Conservation (phyloP, 2,329 filamentous ascomycete species). For the Cadophora sp. region DNA sequence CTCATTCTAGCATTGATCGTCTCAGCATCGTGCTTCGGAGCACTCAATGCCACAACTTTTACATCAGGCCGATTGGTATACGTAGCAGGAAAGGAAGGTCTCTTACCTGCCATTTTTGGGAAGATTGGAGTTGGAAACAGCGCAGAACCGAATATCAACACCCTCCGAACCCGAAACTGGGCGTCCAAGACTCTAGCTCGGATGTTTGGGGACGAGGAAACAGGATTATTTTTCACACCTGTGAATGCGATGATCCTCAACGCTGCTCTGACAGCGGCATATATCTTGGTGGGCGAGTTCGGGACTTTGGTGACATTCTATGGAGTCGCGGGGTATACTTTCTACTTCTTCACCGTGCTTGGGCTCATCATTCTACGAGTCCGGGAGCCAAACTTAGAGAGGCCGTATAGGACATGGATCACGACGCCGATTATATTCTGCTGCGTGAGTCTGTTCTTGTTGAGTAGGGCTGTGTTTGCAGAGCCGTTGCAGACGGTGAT, state of each 20-base stretch:
- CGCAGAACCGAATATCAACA: slow-evolving; percentile 50
- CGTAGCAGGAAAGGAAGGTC: slow-evolving; percentile 93
- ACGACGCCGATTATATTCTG: slow-evolving; percentile 97
- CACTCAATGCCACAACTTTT: slow-evolving; percentile 93
- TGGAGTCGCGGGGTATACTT: slow-evolving; percentile 94
- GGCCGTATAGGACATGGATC: slow-evolving; percentile 97
- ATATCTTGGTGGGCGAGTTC: slow-evolving; percentile 89
- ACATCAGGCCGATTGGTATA: slow-evolving; percentile 93
- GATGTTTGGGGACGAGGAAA: slow-evolving; percentile 77
- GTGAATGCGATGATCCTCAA: slow-evolving; percentile 91
- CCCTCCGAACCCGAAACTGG: slow-evolving; percentile 60
- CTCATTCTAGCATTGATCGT: slow-evolving; percentile 89
- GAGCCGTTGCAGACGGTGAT: slow-evolving; percentile 89
- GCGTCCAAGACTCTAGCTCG: slow-evolving; percentile 63
- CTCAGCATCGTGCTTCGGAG: slow-evolving; percentile 89
- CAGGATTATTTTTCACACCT: slow-evolving; percentile 90
- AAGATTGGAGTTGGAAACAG: slow-evolving; percentile 72
- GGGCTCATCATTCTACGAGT: slow-evolving; percentile 91
- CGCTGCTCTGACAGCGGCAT: slow-evolving; percentile 71
- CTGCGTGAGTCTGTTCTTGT: slow-evolving; percentile 92
- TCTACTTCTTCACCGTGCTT: slow-evolving; percentile 95
- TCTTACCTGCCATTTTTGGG: slow-evolving; percentile 84
- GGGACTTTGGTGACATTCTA: slow-evolving; percentile 94
- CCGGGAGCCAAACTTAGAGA: slow-evolving; percentile 82
- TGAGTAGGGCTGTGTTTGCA: slow-evolving; percentile 87